Base-by-base conservation (phyloP, 495 filamentous ascomycete species). In the Podospora appendiculata region DNA sequence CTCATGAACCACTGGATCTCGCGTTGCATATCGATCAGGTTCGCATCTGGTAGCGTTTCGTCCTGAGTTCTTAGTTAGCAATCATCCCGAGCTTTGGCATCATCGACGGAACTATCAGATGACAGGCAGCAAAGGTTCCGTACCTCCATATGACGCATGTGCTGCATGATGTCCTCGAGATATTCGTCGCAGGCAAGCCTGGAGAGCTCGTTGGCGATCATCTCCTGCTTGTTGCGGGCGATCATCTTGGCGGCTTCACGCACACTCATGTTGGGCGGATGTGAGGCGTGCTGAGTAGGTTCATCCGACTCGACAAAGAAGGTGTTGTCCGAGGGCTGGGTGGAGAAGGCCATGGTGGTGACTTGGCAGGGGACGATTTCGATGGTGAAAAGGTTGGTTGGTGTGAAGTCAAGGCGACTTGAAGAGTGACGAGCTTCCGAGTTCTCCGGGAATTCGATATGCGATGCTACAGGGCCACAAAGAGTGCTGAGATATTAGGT, bases 1-100 rank as follows among this genome's bases (percentile, higher is more conserved):
- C 93, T 80, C 93, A 99, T 99, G 75, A 91, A 96, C 94, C 94
- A 99, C 65, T 96, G 89, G 51, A 99, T 97, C 74, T 99, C 93
- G 44, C 90, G 87, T 70, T 99, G 93, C 67, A 97, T 95, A 59
- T 99, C 93, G 67, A 99, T 99, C 14, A 92, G 89, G 59, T 90
- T 90, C 62, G 95, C 89, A 66, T 99, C 94, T 33, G 93, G 90
- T 57, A 96, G 74, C 35, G 94, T 97, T 67, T 90, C 84, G 58
- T 81, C 74, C 93, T 96, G 56, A 0, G 11, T 47, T 34, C 7
- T 3, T n/a, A 18, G 54, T 60, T 46, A 62, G 47, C 49, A 4
- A 14, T 41, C n/a, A 42, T 38, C 2, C 9, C 12, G 4, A 16
- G 38, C 7, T 1, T 33, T 39, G 25, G 1, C 16, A 45, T 45